These are phyloP conservation scores for Solanum hybrid DNA, from an alignment of 305 asterid genomes.

Conservation along the genomic window DNA sequence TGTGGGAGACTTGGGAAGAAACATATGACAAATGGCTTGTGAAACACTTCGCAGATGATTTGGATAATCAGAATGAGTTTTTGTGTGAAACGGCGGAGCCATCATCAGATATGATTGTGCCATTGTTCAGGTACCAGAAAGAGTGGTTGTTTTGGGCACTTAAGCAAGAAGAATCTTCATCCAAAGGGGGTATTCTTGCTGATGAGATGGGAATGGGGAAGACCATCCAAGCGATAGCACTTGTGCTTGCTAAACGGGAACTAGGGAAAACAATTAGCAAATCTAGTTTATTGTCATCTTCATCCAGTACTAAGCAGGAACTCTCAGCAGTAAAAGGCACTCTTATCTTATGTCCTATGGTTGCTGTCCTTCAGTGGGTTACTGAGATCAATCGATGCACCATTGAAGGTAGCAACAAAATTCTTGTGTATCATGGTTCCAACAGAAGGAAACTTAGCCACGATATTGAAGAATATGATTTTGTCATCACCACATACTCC, in stretches of 20 bases:
- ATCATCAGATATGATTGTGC: slow-evolving; percentile 60
- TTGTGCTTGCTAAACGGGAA: slow-evolving; percentile 71
- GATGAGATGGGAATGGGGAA: slow-evolving; percentile 99
- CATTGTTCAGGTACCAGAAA: slow-evolving; percentile 77
- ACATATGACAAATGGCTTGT: slow-evolving; percentile 57
- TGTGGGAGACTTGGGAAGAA: slow-evolving; percentile 71
- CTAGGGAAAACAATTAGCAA: slow-evolving; percentile 26
- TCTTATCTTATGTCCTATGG: slow-evolving; percentile 87
- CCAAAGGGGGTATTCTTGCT: slow-evolving; percentile 83
- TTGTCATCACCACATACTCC: slow-evolving; percentile 81
- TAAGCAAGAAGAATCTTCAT: slow-evolving; percentile 71
- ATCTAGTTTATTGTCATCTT: slow-evolving; percentile 24
- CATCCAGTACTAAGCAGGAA: slow-evolving; percentile 33
- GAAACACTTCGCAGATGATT: slow-evolving; percentile 34
- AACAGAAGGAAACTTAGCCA: slow-evolving; percentile 43
- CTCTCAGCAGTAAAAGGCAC: slow-evolving; percentile 60
- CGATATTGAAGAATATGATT: slow-evolving; percentile 62
- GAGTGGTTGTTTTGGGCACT: slow-evolving; percentile 95
- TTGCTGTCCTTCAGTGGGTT: slow-evolving; percentile 81
- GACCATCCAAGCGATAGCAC: slow-evolving; percentile 89
- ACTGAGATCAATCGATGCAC: slow-evolving; percentile 78
- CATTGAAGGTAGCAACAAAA: slow-evolving; percentile 58
- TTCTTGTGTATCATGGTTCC: slow-evolving; percentile 80
- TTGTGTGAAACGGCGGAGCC: slow-evolving; percentile 55
- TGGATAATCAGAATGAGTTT: slow-evolving; percentile 51